Conservation (phyloP, 306 rosid species). For the Acacia crassicarpa region DNA sequence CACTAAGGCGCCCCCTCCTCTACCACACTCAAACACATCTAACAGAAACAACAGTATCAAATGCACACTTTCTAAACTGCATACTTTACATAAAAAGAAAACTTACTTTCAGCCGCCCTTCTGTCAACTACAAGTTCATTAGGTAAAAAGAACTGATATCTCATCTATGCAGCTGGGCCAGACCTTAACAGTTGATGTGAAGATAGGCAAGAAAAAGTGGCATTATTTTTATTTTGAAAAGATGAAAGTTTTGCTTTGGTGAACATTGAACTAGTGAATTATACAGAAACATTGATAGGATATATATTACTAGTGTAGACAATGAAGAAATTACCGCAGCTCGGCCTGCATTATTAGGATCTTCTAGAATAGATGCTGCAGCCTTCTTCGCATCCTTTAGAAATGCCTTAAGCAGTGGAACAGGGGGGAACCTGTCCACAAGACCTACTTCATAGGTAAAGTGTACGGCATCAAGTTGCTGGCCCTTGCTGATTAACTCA, state of each 20-base stretch:
- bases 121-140: constrained; percentile 13
- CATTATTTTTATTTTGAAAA: neutral
- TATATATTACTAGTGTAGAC: neutral
- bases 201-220: constrained; percentile 12
- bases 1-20: neutral
- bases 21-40: neutral
- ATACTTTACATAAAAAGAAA: constrained; percentile 7
- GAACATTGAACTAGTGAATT: neutral
- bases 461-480: constrained; percentile 99
- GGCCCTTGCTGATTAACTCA: constrained; percentile 93
- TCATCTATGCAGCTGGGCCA: constrained; percentile 1
- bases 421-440: constrained; percentile 82
- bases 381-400: constrained; percentile 94
- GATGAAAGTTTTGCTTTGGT: constrained; percentile 7
- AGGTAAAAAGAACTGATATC: constrained; percentile 10
- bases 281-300: neutral
- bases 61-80: constrained; percentile 7
- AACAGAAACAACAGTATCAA: neutral
- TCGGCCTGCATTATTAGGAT: constrained; percentile 85
- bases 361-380: constrained; percentile 88
- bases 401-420: constrained; percentile 82
- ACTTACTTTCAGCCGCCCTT: neutral
- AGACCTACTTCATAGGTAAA: constrained; percentile 93
- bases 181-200: neutral
- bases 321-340: constrained; percentile 67